Conservation (phyloP, 148 eudicot species). For the Polygonum maritimum region DNA sequence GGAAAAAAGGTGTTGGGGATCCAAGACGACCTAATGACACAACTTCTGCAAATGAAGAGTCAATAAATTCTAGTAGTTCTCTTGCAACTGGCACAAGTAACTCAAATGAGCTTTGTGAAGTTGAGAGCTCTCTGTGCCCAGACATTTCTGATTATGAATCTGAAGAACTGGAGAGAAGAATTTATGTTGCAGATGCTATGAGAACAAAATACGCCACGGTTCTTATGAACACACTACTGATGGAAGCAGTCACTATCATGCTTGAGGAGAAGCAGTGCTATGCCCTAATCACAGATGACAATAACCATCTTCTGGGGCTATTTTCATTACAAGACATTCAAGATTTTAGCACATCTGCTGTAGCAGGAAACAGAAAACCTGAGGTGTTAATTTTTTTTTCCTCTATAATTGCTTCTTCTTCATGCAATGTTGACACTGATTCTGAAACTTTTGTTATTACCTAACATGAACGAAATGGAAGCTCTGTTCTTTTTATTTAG, state of each 20-base stretch:
- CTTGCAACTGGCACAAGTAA: slow-evolving; percentile 13
- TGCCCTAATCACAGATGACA: slow-evolving; percentile 56
- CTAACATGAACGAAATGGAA: no score
- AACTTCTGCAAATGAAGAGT: slow-evolving; percentile 13
- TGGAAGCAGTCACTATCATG: slow-evolving; percentile 63
- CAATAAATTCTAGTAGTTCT: slow-evolving; percentile 19
- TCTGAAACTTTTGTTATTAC: no score
- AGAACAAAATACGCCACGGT: slow-evolving; percentile 58
- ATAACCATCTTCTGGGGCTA: slow-evolving; percentile 37
- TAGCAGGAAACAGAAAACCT: slow-evolving; percentile 27
- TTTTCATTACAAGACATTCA: slow-evolving; percentile 53
- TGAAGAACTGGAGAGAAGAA: slow-evolving; percentile 38
- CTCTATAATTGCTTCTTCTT: no score
- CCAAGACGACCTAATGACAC: slow-evolving; percentile 20
- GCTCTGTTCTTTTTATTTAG: no score
- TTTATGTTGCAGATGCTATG: slow-evolving; percentile 83
- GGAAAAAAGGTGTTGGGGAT: slow-evolving; percentile 16
- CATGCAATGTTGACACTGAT: no score
- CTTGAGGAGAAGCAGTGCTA: slow-evolving; percentile 66
- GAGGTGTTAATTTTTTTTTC: slow-evolving; percentile 29
- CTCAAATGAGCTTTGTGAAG: slow-evolving; percentile 37
- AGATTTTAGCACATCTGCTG: slow-evolving; percentile 40
- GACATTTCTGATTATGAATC: slow-evolving; percentile 32
- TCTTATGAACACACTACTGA: slow-evolving; percentile 34
- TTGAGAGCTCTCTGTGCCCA: slow-evolving; percentile 56